Conservation (phyloP, 352 stramenopile genomes). For the Phytophthora uliginosa region DNA sequence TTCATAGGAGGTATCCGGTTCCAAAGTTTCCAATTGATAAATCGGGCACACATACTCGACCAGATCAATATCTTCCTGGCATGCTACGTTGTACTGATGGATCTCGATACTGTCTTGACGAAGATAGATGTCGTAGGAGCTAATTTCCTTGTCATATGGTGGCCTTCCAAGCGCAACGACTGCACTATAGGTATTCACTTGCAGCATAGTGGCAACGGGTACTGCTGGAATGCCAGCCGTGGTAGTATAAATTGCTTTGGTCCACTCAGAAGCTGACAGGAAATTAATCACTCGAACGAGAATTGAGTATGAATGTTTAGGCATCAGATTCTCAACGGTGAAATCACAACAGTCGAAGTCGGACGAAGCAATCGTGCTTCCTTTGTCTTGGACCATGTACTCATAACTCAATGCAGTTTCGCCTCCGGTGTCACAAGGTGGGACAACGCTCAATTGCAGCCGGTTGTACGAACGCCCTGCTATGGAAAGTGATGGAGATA, state of each 20-base stretch:
- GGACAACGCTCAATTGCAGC: conserved; percentile 48
- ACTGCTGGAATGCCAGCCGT: conserved; percentile 41
- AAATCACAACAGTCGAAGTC: conserved; percentile 62
- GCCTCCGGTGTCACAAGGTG: conserved; percentile 55
- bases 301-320: conserved; percentile 40
- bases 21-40: conserved; percentile 23
- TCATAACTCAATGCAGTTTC: conserved; percentile 41
- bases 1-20: conserved; percentile 34
- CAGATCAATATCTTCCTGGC: not conserved
- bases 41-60: conserved; percentile 28
- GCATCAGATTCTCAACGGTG: conserved; percentile 34
- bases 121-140: conserved; percentile 39
- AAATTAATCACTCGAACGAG: conserved; percentile 41
- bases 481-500: conserved; percentile 35
- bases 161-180: conserved; percentile 26
- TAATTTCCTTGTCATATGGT: conserved; percentile 50
- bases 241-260: conserved; percentile 35
- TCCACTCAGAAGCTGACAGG: conserved; percentile 20
- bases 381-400: conserved; percentile 35
- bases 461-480: conserved; percentile 24
- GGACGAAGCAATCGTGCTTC: conserved; percentile 17
- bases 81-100: conserved; percentile 9
- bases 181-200: conserved; percentile 57
- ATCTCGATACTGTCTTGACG: conserved; percentile 2
- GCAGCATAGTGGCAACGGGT: conserved; percentile 26